These are phyloP conservation scores for Saturnispora gosingensis DNA, from an alignment of 805 yeast genomes.

Conservation along the genomic window DNA sequence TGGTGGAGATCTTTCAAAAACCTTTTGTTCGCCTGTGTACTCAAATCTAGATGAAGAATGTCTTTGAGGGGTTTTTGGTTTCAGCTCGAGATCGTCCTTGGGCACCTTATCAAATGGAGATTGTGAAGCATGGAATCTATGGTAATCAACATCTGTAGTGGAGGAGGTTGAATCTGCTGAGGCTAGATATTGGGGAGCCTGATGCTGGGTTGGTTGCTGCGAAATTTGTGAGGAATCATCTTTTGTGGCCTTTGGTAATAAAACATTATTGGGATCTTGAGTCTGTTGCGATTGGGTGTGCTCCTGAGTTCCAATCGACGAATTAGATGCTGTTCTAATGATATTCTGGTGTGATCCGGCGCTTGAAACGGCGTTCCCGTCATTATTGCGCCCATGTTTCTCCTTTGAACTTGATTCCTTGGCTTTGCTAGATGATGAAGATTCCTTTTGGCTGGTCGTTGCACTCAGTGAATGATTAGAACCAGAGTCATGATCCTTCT, in stretches of 20 bases:
- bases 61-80: constrained; percentile 65
- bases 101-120: constrained; percentile 29
- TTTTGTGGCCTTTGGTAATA: not conserved
- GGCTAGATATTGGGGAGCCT: not conserved
- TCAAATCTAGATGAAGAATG: constrained; percentile 91
- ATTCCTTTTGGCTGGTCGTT: not conserved
- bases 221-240: not conserved
- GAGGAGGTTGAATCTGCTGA: constrained; percentile 8
- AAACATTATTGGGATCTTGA: constrained; percentile 8
- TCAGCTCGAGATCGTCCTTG: constrained; percentile 70
- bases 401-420: constrained; percentile 30
- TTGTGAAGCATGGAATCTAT: constrained; percentile 25
- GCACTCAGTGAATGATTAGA: constrained; percentile 10
- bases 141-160: constrained; percentile 19
- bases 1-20: constrained; percentile 66
- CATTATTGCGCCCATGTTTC: constrained; percentile 12
- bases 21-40: constrained; percentile 54
- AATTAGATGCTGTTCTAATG: not conserved
- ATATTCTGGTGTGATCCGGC: not conserved
- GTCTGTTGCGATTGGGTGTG: constrained; percentile 9
- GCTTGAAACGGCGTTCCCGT: not conserved
- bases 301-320: not conserved
- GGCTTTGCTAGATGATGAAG: constrained; percentile 26
- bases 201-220: not conserved
- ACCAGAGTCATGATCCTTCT: constrained; percentile 14